Conservation (phyloP, 2,329 filamentous ascomycete genomes). For the Penicillium corylophilum region DNA sequence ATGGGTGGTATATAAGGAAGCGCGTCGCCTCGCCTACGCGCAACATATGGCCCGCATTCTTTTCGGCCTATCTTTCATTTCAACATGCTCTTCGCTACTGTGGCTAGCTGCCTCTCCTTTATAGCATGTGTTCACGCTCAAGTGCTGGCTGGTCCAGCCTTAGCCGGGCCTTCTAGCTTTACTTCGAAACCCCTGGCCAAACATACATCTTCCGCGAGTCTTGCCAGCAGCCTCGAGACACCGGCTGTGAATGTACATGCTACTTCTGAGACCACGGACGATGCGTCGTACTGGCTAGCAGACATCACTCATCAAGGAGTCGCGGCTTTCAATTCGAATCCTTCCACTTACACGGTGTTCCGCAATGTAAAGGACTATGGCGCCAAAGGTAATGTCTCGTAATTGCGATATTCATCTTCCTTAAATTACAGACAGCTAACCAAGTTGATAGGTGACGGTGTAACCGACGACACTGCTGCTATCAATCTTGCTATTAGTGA, state of each 20-base stretch:
- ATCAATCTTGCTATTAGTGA: conserved; percentile 51
- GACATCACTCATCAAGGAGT: conserved; percentile 34
- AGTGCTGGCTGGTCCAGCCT: conserved; percentile 18
- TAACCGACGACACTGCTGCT: conserved; percentile 57
- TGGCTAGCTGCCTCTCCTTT: conserved; percentile 13
- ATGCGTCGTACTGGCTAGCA: conserved; percentile 33
- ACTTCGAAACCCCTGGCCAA: conserved; percentile 15
- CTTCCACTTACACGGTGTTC: conserved; percentile 27
- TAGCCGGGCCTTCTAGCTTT: conserved; percentile 18
- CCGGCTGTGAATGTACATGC: neutral
- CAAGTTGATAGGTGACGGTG: conserved; percentile 43
- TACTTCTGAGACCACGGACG: conserved; percentile 7
- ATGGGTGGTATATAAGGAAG: conserved; percentile 11
- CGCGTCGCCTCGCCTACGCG: conserved; percentile 3
- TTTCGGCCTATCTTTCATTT: conserved; percentile 1
- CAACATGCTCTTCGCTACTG: conserved; percentile 18
- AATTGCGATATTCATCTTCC: conserved; percentile 38
- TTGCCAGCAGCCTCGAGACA: conserved; percentile 5
- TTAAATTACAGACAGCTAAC: conserved; percentile 38
- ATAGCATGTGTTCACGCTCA: conserved; percentile 19
- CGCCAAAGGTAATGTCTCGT: conserved; percentile 23
- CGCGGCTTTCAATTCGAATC: conserved; percentile 27
- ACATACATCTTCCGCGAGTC: conserved; percentile 17
- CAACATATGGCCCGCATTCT: neutral
- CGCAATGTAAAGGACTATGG: conserved; percentile 35